Evolutionary conservation across 805 yeast genomes (phyloP), one percentile per base, ranked within the genome.

Genomic region (Candida rishiriensis): DNA sequence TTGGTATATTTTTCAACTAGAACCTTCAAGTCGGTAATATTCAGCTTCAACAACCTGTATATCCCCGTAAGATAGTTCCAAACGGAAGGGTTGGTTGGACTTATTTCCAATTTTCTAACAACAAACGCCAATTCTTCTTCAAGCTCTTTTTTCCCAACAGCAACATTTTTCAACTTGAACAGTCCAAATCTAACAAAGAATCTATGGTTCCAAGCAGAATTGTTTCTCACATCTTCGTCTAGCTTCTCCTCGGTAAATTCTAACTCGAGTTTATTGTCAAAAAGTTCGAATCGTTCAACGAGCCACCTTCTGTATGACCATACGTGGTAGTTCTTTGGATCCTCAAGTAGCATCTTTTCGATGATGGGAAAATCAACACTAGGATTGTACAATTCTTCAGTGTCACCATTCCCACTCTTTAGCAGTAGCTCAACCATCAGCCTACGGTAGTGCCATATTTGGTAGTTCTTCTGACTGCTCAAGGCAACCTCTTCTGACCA

Each of bases 381-480:
- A n/a, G n/a, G 65, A 34, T 74, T 73, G 35, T 85, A 68, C 17
- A 88, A 72, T 2, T 86, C 83, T 35, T 64, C 68, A 2, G 73
- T 64, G 36, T 44, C 44, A 3, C 48, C 36, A 26, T 56, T 46
- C 9, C 49, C 48, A 2, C 45, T 41, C 1, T 36, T 15, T 4
- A 48, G 28, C 30, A 49, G 45, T 40, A 48, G 52, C 39, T 71
- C 71, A 43, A 85, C 65, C 9, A 91, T 59, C 30, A 80, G 68
- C 56, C 85, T 90, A 44, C 97, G 76, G 59, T 91, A 90, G 55
- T 90, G 87, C 97, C 98, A 93, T n/a, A 91, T 84, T 63, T 93
- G 99, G 65, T 93, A 93, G 68, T 90, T 91, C 63, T 93, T 93
- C 34, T 90, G 85, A 61, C 85, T 84, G 11, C 75, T 81, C 39